phyloP scores from a whole-genome alignment of 495 filamentous ascomycete genomes.

The Aspergillus coremiiformis region DNA sequence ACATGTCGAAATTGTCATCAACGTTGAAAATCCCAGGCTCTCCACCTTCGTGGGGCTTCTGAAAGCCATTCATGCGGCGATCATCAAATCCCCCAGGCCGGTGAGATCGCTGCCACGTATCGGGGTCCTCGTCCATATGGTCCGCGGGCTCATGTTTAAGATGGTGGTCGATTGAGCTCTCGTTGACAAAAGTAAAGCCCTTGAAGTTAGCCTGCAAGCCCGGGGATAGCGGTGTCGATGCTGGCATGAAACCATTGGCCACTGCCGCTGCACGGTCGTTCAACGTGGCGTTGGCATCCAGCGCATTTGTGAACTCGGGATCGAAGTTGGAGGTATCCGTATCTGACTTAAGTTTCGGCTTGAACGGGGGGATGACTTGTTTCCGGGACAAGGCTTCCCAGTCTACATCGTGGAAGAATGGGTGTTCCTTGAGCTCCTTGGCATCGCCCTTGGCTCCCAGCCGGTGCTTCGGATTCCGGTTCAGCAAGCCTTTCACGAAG shows the following conservation, averaged over 20 bases:
- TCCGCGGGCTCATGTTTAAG: slow-evolving; percentile 58
- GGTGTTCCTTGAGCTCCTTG: slow-evolving; percentile 87
- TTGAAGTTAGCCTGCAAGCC: slow-evolving; percentile 97
- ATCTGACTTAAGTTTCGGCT: slow-evolving; percentile 90
- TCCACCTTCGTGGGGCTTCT: slow-evolving; percentile 54
- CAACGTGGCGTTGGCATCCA: slow-evolving; percentile 59
- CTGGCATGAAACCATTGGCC: slow-evolving; percentile 68
- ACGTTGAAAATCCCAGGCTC: slow-evolving; percentile 65
- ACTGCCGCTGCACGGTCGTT: slow-evolving; percentile 79
- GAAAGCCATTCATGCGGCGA: slow-evolving; percentile 68
- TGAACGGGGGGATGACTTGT: slow-evolving; percentile 93
- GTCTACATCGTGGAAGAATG: slow-evolving; percentile 91
- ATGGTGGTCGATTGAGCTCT: slow-evolving; percentile 90
- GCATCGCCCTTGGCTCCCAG: slow-evolving; percentile 87
- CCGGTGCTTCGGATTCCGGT: slow-evolving; percentile 93
- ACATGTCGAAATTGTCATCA: slow-evolving; percentile 64
- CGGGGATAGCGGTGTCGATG: slow-evolving; percentile 83
- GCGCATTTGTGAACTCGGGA: slow-evolving; percentile 95
- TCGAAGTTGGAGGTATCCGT: slow-evolving; percentile 97
- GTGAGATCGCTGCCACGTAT: slow-evolving; percentile 35
- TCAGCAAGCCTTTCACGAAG: slow-evolving; percentile 95
- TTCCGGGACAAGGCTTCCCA: slow-evolving; percentile 84
- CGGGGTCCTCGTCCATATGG: slow-evolving; percentile 65
- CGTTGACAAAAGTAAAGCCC: slow-evolving; percentile 96
- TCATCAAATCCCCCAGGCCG: slow-evolving; percentile 29